Evolutionary conservation across 345 rosid species (phyloP).

Genomic region (Citrus medica): DNA sequence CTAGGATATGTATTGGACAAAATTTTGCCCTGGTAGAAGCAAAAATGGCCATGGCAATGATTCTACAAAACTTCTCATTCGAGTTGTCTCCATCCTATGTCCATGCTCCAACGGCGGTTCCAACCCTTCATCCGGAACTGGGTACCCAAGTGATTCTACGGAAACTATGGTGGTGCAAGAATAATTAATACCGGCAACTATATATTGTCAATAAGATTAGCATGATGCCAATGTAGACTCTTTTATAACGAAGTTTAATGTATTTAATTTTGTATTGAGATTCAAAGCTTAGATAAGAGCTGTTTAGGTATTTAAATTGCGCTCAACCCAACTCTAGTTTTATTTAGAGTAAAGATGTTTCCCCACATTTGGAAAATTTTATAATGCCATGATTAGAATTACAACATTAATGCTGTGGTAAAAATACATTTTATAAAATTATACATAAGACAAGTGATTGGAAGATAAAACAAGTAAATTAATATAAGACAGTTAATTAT

Average conservation of each 20-base stretch:
- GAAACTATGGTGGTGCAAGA: background rate
- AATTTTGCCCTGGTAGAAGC: slow-evolving; percentile 48
- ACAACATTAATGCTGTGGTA: too few relatives aligned
- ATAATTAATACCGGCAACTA: background rate
- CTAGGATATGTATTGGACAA: slow-evolving; percentile 51
- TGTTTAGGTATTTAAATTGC: background rate
- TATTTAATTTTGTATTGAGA: background rate
- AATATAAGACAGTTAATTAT: too few relatives aligned
- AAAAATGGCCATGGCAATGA: slow-evolving; percentile 40
- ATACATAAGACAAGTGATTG: too few relatives aligned
- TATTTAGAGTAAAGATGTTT: too few relatives aligned
- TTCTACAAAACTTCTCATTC: slow-evolving; percentile 37
- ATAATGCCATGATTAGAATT: too few relatives aligned
- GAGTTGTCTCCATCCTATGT: slow-evolving; percentile 19
- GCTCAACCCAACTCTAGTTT: background rate
- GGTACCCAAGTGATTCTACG: background rate
- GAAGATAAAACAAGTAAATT: too few relatives aligned
- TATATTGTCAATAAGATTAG: background rate
- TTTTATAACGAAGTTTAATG: background rate
- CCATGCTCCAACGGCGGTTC: background rate
- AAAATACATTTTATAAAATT: too few relatives aligned
- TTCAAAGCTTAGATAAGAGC: background rate
- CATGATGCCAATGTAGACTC: background rate
- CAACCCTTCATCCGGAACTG: background rate
- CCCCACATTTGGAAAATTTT: too few relatives aligned